A percentile compares a stretch with the other conserved stretches of the same genome.
Evolutionary conservation across 106 monocot genomes (phyloP).

Genomic region (Allium cepa): DNA sequence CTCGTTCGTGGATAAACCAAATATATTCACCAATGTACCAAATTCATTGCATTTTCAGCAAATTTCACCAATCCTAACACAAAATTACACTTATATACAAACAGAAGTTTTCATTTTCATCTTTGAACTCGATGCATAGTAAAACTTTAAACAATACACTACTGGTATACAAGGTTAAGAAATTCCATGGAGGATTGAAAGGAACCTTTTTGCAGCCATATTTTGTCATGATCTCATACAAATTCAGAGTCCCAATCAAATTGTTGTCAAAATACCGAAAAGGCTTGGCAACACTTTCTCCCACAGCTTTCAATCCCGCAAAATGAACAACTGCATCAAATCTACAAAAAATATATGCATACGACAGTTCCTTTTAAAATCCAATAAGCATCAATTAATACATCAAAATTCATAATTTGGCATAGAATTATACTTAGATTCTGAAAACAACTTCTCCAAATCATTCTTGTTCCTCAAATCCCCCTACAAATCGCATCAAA

Average conservation of each 20-base stretch:
- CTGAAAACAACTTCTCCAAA: slow-evolving; percentile 14
- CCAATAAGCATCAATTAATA: too few relatives aligned
- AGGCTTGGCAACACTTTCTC: slow-evolving; percentile 71
- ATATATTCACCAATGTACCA: too few relatives aligned
- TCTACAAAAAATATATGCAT: slow-evolving; percentile 1
- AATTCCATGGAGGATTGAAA: neutral
- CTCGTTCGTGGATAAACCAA: too few relatives aligned
- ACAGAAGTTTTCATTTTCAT: too few relatives aligned
- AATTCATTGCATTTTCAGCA: too few relatives aligned
- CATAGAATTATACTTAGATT: neutral
- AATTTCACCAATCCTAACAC: too few relatives aligned
- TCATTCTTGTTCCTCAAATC: slow-evolving; percentile 21
- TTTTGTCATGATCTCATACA: slow-evolving; percentile 75
- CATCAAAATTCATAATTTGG: neutral
- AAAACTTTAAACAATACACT: neutral
- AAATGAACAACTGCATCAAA: slow-evolving; percentile 58
- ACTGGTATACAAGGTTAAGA: too few relatives aligned
- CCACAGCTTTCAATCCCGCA: slow-evolving; percentile 52
- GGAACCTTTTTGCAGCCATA: slow-evolving; percentile 89
- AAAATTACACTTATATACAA: neutral
- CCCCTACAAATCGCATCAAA: slow-evolving; percentile 7
- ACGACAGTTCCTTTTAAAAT: too few relatives aligned
- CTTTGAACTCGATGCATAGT: neutral
- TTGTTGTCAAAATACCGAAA: slow-evolving; percentile 81
- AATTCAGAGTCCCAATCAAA: slow-evolving; percentile 67